Evolutionary conservation across 192 early-diverging fungal genomes (phyloP), one percentile per base, ranked within the genome.

Genomic region (Kappamyces sp.): DNA sequence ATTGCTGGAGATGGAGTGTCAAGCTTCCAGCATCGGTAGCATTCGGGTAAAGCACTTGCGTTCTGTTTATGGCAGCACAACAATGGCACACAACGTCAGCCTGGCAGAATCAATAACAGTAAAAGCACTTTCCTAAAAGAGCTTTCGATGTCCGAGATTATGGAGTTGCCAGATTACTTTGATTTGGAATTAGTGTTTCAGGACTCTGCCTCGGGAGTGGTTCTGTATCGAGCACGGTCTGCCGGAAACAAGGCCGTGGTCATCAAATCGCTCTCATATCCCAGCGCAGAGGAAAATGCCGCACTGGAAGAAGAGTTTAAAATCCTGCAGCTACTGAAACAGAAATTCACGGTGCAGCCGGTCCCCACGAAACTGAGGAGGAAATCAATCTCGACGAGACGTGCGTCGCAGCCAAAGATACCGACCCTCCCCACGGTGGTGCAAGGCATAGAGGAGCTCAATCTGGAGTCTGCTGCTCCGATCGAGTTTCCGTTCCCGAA

Each of bases 81-180:
- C 50, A 52, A 52, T 52, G 50, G 50, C 50, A 52, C 12, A 45
- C 36, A 39, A 39, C 15, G 29, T 31, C 40, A 52, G 14, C 40
- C 40, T 52, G 36, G 7, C 36, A 30, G 50, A 52, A 22, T 22
- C 22, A 22, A 22, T 22, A 22, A 22, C 22, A 22, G 22, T 22
- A 22, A 52, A 34, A 52, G 36, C 40, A 52, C 40, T 52, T 52
- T 52, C 40, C 22, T 52, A 52, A 12, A 52, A n/a, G 40, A 34
- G 36, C 34, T 32, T 29, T 52, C 4, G 2, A 52, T 52, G 50
- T 34, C 36, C 15, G 50, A 52, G 12, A 38, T 38, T 31, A 52
- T 52, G 40, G 50, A 52, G 36, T 31, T 52, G 50, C 50, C 50
- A 12, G 40, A 52, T 52, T 52, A 52, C 40, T n/a, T 14, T 39